A percentile compares a stretch with the other conserved stretches of the same genome.
These are phyloP conservation scores for Yarrowia bubula DNA, from an alignment of 805 yeast genomes.

Conservation along the genomic window DNA sequence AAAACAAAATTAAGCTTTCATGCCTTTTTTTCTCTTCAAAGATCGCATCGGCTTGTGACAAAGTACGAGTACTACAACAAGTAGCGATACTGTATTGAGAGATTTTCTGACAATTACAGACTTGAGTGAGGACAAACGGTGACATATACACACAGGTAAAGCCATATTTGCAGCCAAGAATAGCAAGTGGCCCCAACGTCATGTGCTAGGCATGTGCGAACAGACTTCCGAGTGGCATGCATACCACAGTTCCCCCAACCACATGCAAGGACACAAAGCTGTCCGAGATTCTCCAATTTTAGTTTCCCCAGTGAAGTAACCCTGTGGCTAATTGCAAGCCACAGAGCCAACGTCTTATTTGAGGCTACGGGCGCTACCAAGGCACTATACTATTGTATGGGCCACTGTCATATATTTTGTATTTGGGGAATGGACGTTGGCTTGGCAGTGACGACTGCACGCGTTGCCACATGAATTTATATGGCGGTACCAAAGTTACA, in stretches of 20 bases:
- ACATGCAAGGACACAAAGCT: background rate
- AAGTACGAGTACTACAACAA: no score
- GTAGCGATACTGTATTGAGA: no score
- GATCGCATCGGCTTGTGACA: no score
- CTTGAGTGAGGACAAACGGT: no score
- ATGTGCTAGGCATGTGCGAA: background rate
- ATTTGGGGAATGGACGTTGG: background rate
- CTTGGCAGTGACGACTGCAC: background rate
- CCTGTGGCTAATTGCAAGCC: background rate
- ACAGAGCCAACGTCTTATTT: background rate
- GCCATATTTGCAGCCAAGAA: no score
- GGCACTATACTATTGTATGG: no score
- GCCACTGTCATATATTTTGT: no score
- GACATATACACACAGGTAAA: no score
- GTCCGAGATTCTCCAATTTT: background rate
- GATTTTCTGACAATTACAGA: no score
- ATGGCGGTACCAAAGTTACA: constrained; percentile 3
- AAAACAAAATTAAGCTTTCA: no score
- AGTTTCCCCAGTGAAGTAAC: background rate
- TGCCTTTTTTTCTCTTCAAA: no score
- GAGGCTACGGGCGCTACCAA: no score
- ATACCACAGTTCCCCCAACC: background rate
- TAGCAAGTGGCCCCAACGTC: background rate
- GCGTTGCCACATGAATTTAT: background rate
- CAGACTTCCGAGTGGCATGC: background rate